These are phyloP conservation scores for Penicillium sp. DNA, from an alignment of 2,329 filamentous ascomycete species.

Conservation along the genomic window DNA sequence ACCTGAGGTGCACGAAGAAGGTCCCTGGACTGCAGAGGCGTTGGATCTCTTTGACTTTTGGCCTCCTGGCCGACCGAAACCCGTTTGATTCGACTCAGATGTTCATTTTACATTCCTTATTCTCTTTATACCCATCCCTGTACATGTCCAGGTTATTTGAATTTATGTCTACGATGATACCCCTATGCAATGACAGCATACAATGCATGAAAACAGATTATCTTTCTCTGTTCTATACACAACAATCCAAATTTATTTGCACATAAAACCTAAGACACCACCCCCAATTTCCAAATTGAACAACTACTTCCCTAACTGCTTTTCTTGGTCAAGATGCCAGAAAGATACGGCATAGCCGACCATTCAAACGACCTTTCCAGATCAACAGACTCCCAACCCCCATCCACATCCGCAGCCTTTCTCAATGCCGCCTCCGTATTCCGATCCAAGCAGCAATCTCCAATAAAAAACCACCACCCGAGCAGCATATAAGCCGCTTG, in stretches of 20 bases:
- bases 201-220: neutral
- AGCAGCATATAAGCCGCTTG: constrained; percentile 49
- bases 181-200: constrained; percentile 4
- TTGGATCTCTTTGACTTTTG: constrained; percentile 46
- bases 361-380: constrained; percentile 43
- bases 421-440: constrained; percentile 49
- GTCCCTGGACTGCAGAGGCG: constrained; percentile 45
- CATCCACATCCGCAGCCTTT: constrained; percentile 43
- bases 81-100: constrained; percentile 14
- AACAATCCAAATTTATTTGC: neutral
- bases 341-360: constrained; percentile 42
- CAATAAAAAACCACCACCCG: constrained; percentile 56
- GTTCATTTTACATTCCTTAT: neutral
- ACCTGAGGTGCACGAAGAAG: constrained; percentile 28
- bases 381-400: constrained; percentile 52
- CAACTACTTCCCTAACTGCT: neutral
- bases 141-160: neutral
- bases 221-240: neutral
- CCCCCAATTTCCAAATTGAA: neutral
- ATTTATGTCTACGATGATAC: constrained; percentile 17
- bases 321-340: constrained; percentile 44
- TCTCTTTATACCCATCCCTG: neutral
- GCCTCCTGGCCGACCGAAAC: constrained; percentile 41
- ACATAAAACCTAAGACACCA: neutral
- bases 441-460: constrained; percentile 52